Evolutionary conservation across 306 rosid species (phyloP).

Genomic region (Astragalus glycyphyllos): DNA sequence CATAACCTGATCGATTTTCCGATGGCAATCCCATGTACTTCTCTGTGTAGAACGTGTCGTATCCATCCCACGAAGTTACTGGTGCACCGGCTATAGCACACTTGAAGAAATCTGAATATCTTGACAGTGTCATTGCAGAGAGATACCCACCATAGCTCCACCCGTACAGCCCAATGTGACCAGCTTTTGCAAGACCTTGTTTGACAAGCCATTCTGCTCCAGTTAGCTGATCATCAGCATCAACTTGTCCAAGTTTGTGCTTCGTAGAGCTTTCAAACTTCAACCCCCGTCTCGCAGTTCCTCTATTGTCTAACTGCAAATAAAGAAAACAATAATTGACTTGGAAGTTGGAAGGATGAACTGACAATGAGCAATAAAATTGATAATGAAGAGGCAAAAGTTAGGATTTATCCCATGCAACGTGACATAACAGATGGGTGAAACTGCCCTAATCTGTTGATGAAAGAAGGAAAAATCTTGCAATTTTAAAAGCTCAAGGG

Average conservation of each 20-base stretch:
- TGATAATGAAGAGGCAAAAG: background rate
- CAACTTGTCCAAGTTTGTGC: conserved; percentile 67
- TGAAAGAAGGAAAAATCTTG: background rate
- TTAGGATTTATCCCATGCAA: conserved; percentile 13
- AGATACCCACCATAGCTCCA: conserved; percentile 99
- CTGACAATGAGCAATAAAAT: conserved; percentile 4
- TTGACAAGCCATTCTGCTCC: conserved; percentile 94
- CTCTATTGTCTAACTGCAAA: conserved; percentile 91
- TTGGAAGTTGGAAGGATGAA: conserved; percentile 29
- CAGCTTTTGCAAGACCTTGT: conserved; percentile 74
- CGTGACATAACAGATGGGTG: background rate
- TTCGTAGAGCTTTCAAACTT: conserved; percentile 78
- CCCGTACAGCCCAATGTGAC: conserved; percentile 87
- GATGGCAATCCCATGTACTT: conserved; percentile 93
- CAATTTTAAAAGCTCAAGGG: conserved; percentile 4
- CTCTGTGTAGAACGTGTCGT: conserved; percentile 95
- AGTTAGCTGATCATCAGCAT: conserved; percentile 83
- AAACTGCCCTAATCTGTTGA: background rate
- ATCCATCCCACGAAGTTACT: conserved; percentile 93
- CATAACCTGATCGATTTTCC: conserved; percentile 56
- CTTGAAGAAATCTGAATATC: conserved; percentile 73
- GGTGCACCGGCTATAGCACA: conserved; percentile 94
- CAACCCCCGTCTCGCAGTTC: conserved; percentile 88
- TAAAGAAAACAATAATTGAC: conserved; percentile 28
- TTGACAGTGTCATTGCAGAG: conserved; percentile 79